Evolutionary conservation across 208 protist species (phyloP), one percentile per base, ranked within the genome.

Genomic region (Wallacemonas sp.): DNA sequence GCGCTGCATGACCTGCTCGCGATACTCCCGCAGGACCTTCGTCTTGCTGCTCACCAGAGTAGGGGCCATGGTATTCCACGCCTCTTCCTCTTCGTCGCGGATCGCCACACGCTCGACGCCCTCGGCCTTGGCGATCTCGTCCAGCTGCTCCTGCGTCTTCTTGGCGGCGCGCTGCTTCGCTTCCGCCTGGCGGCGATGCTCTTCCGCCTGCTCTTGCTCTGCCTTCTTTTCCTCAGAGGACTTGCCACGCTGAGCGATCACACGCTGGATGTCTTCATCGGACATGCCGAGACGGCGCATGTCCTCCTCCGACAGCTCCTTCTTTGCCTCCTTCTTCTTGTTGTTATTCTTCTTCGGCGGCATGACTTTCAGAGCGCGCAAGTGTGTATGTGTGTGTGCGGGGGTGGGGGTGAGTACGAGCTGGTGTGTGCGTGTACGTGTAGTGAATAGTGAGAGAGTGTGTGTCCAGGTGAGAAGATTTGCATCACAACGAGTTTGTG

Each of bases 231-330:
- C 78, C 39, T 82, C 82, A 16, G 68, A 65, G 6, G 87, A 85
- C 62, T 90, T 90, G 30, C 57, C 61, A 29, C 83, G 83, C 75
- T 93, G 83, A 1, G 78, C 75, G 43, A 93, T 48, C 43, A 93
- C 80, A 44, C 81, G 83, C 44, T 70, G 43, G 32, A 90, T 87
- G 57, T 93, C 83, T n/a, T 88, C 81, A 1, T 84, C 81, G 8
- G 70, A 72, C 83, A 93, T 90, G 19, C 87, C 87, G 41, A 93
- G 77, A 21, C 83, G 87, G 23, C 79, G 87, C 87, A 93, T 86
- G 54, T 93, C 87, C 49, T 85, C 83, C 61, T 78, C 77, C 12
- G 81, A 80, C 58, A 89, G 68, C 63, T 80, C 82, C 61, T 81
- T 86, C 32, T 72, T 72, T 33, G 72, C 72, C 11, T 67, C 80